Base-by-base conservation (phyloP, 2,329 filamentous ascomycete species). In the Microsporum canis region DNA sequence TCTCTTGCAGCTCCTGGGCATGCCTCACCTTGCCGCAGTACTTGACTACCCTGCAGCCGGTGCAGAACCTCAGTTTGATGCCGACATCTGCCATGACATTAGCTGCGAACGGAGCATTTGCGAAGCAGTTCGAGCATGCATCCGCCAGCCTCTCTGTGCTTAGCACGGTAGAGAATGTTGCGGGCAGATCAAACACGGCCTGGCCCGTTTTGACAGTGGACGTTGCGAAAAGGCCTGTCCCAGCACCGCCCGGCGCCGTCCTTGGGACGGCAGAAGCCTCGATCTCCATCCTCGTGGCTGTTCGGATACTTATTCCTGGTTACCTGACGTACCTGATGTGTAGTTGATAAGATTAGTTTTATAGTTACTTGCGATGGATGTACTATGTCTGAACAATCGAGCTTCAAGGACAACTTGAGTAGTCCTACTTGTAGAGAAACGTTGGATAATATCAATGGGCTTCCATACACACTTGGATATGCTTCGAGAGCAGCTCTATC, bases 11-110 rank as follows among this genome's bases (percentile, higher is more conserved):
- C 49, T 53, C 49, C 33, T 58, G 49, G 57, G 23, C 27, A 2
- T 41, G 59, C 70, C 75, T 57, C 69, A 84, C 82, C 76, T 79
- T 82, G 65, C 79, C 77, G 69, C 84, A 87, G 68, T 86, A 87
- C 64, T 76, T 79, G 2, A 84, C 79, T 36, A 79, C 73, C 61
- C 78, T 79, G 67, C 84, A 87, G 5, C 80, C 81, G 2, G 78
- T 78, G 68, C 84, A 87, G 29, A 75, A 76, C 61, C 79, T 80
- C n/a, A 85, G 72, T 2, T 63, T 66, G 3, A n/a, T 69, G 45
- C 63, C 65, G 49, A 75, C 77, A 5, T 14, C 10, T 7, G 29
- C 33, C 14, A 49, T 43, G 12, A 34, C 23, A 17, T 39, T 58
- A 4, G 74, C 71, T 14, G 29, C 7, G 5, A 36, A 55, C 33